Conservation (phyloP, 768 basidiomycete species). For the Candolleomyces aberdarensis region DNA sequence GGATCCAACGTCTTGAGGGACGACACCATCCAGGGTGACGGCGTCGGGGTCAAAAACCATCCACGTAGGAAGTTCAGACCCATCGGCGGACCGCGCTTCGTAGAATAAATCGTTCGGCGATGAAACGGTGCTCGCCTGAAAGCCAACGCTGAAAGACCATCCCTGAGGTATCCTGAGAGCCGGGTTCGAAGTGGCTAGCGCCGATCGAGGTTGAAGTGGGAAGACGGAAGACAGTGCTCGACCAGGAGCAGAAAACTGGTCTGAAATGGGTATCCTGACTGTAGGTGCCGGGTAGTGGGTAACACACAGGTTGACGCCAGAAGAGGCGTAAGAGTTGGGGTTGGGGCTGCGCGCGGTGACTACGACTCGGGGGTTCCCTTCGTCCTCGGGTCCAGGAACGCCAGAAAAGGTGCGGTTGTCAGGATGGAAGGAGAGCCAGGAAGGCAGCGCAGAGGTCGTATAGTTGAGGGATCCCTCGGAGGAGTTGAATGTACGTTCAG, state of each 20-base stretch:
- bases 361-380: constrained; percentile 58
- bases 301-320: constrained; percentile 55
- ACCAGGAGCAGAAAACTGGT: constrained; percentile 60
- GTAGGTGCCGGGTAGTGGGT: constrained; percentile 51
- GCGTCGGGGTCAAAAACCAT: constrained; percentile 63
- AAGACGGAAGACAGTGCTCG: constrained; percentile 76
- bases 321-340: constrained; percentile 45
- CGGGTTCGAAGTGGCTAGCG: constrained; percentile 47
- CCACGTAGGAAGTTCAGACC: constrained; percentile 74
- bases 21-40: constrained; percentile 76
- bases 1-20: constrained; percentile 47
- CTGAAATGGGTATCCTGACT: constrained; percentile 48
- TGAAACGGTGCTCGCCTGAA: constrained; percentile 53
- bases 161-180: constrained; percentile 68
- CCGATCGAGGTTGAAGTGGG: constrained; percentile 56
- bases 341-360: constrained; percentile 57
- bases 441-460: constrained; percentile 55
- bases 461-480: constrained; percentile 42
- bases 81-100: constrained; percentile 58
- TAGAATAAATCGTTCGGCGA: constrained; percentile 51
- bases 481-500: constrained; percentile 61
- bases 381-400: constrained; percentile 58
- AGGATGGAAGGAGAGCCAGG: constrained; percentile 77
- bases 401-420: constrained; percentile 61
- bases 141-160: constrained; percentile 92